These are phyloP conservation scores for Dicorynia guianensis DNA, from an alignment of 306 rosid species.

Conservation along the genomic window DNA sequence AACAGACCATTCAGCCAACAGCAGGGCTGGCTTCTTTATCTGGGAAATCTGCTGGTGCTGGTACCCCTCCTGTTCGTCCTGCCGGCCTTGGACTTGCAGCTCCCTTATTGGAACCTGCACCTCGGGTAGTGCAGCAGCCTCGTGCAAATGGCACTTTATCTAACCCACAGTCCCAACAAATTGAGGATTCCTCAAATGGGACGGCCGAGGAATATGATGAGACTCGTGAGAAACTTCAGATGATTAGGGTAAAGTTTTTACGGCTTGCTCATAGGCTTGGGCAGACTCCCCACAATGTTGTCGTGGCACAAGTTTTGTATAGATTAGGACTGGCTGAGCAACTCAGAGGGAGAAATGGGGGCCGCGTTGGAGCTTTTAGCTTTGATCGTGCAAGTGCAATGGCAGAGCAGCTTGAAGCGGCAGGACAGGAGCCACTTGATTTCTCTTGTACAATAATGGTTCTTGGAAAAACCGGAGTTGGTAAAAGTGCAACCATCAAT, in stretches of 20 bases:
- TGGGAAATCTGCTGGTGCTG: conserved; percentile 56
- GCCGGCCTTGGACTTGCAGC: conserved; percentile 95
- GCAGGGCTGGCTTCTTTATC: conserved; percentile 51
- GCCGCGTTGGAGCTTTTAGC: conserved; percentile 97
- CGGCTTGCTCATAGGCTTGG: conserved; percentile 96
- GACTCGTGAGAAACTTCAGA: conserved; percentile 96
- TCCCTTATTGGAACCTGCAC: conserved; percentile 76
- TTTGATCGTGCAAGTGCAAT: conserved; percentile 99
- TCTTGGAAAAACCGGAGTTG: conserved; percentile 96
- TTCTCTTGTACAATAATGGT: conserved; percentile 97
- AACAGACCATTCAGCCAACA: conserved; percentile 45
- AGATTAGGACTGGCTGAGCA: conserved; percentile 96
- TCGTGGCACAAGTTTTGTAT: conserved; percentile 98
- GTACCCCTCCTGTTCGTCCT: conserved; percentile 69
- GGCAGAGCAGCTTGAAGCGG: conserved; percentile 98
- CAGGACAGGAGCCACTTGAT: conserved; percentile 94
- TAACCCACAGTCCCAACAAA: conserved; percentile 67
- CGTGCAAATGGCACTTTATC: conserved; percentile 76
- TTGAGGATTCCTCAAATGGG: conserved; percentile 75
- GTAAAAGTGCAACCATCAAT: conserved; percentile 98
- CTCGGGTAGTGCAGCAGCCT: conserved; percentile 77
- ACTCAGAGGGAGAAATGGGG: conserved; percentile 94
- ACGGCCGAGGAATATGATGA: conserved; percentile 92
- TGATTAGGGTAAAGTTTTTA: conserved; percentile 93
- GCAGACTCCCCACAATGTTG: conserved; percentile 99